Conservation (phyloP, 208 protist species). For the Wallacemonas collosoma region DNA sequence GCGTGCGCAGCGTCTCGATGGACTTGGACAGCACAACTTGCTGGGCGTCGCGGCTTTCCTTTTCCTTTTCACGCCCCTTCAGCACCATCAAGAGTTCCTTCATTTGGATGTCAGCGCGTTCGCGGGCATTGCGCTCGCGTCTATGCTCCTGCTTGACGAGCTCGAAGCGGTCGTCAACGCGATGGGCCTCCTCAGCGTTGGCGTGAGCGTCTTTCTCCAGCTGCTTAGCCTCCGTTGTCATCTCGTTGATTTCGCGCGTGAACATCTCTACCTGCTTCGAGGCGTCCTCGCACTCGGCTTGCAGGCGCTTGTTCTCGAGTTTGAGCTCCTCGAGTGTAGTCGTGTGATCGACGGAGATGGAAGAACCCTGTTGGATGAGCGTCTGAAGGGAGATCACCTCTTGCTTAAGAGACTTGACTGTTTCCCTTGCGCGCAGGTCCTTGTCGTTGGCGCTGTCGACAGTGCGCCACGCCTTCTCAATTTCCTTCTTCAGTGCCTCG, state of each 20-base stretch:
- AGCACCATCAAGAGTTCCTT: slow-evolving; percentile 83
- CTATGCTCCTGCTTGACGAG: slow-evolving; percentile 74
- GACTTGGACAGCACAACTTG: slow-evolving; percentile 26
- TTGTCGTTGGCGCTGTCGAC: slow-evolving; percentile 98
- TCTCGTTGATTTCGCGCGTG: slow-evolving; percentile 62
- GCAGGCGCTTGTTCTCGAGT: slow-evolving; percentile 94
- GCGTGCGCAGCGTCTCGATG: slow-evolving; percentile 45
- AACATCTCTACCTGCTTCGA: slow-evolving; percentile 89
- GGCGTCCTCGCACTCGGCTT: slow-evolving; percentile 91
- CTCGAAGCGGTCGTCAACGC: slow-evolving; percentile 58
- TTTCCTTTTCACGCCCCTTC: slow-evolving; percentile 58
- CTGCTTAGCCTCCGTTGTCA: slow-evolving; percentile 41
- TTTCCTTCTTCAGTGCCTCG: slow-evolving; percentile 95
- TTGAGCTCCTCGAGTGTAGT: slow-evolving; percentile 95
- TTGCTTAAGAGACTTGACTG: slow-evolving; percentile 94
- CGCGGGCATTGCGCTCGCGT: slow-evolving; percentile 87
- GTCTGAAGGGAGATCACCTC: slow-evolving; percentile 94
- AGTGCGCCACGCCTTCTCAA: slow-evolving; percentile 98
- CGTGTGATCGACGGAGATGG: slow-evolving; percentile 91
- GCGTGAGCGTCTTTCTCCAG: slow-evolving; percentile 50
- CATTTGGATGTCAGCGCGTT: slow-evolving; percentile 91
- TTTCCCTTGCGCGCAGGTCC: slow-evolving; percentile 95
- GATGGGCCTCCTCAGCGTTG: slow-evolving; percentile 58
- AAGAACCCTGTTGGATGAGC: slow-evolving; percentile 93
- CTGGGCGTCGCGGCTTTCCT: slow-evolving; percentile 47